Evolutionary conservation across 208 protist species (phyloP).

Genomic region (Leishmania lainsoni): DNA sequence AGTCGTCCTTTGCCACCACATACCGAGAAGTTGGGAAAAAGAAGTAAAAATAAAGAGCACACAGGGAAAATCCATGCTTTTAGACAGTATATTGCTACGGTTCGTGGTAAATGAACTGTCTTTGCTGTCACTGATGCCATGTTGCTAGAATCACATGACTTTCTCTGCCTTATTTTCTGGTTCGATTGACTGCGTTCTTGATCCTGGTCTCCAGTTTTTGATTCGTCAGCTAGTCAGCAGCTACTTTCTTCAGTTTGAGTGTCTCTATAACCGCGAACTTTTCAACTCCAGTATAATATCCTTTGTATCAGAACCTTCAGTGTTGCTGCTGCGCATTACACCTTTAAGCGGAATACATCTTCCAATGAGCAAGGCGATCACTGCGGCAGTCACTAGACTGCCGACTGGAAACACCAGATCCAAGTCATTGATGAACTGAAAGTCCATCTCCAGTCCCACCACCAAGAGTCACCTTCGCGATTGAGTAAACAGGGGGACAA

Average conservation of each 20-base stretch:
- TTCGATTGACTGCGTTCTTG: background rate
- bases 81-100: background rate
- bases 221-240: background rate
- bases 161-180: background rate
- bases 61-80: background rate
- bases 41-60: background rate
- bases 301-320: background rate
- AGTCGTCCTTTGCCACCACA: background rate
- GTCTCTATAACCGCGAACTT: background rate
- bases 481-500: background rate
- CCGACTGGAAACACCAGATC: conserved; percentile 34
- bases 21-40: background rate
- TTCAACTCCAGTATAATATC: background rate
- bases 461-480: background rate
- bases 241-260: conserved; percentile 1
- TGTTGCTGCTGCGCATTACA: background rate
- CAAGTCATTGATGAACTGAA: conserved; percentile 36
- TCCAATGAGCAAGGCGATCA: conserved; percentile 18
- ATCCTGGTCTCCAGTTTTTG: background rate
- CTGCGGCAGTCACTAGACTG: conserved; percentile 24
- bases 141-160: background rate
- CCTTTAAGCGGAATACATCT: background rate
- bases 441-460: conserved; percentile 24
- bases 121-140: background rate
- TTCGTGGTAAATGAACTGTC: background rate